Evolutionary conservation across 192 early-diverging fungal species (phyloP), one percentile per base, ranked within the genome.

Genomic region (Coemansia sp.): DNA sequence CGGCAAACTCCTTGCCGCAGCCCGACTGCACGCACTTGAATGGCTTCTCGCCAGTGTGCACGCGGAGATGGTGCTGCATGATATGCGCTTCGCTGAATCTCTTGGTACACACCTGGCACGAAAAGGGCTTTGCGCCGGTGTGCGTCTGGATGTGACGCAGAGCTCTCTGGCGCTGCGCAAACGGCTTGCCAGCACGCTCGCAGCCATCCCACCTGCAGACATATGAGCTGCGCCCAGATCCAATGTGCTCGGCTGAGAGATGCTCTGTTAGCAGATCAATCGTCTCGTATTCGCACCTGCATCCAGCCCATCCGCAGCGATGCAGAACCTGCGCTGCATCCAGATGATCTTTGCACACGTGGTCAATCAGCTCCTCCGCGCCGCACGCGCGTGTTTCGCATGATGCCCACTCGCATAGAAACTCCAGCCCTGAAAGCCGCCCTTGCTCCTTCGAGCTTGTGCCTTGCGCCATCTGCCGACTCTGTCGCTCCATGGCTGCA

Each of bases 141-240:
- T 92, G 94, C 39, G 92, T 93, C 64, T 93, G 92, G 19, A 95
- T 89, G 73, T 96, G 94, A 37, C 93, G 74, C 85, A 92, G 86
- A 38, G 87, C 82, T 63, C 89, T 76, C 74, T 90, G 89, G 14
- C 88, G 83, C 70, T 90, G 88, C 65, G 87, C 76, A 79, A 92
- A 92, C 22, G 90, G 87, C 71, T 58, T 68, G 82, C 87, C 48
- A 83, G 86, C 69, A 85, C 91, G 71, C 79, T 84, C 86, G 68
- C 84, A 85, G 50, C 72, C 71, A n/a, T 67, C 70, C 84, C 84
- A 85, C 53, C 46, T 59, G 69, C 84, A 85, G 5, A 61, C 54
- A 62, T 85, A 85, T 60, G 62, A 71, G 76, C 76, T 77, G 53
- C 64, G 76, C 32, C 84, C 84, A 10, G 70, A 67, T 8, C 84